Conservation (phyloP, 2,329 filamentous ascomycete genomes). For the Beauveria caledonica region DNA sequence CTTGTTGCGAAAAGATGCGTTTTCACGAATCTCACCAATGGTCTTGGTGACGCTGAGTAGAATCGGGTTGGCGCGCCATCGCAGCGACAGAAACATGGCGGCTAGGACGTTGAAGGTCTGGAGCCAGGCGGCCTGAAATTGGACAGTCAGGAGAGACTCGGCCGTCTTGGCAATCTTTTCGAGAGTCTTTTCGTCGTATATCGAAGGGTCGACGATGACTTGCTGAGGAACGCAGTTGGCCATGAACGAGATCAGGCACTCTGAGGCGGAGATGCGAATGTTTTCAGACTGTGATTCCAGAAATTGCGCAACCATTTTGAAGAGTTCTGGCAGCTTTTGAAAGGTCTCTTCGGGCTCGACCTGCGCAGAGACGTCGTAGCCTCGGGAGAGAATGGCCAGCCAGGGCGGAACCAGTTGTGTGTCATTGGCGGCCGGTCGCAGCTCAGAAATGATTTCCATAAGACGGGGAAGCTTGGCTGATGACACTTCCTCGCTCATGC, state of each 20-base stretch:
- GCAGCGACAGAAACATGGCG: conserved; percentile 77
- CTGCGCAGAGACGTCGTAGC: conserved; percentile 88
- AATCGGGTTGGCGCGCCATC: conserved; percentile 77
- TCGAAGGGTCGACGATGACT: conserved; percentile 78
- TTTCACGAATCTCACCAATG: conserved; percentile 79
- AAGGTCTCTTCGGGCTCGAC: conserved; percentile 87
- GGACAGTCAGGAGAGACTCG: conserved; percentile 71
- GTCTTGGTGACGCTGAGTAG: conserved; percentile 67
- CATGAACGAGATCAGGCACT: conserved; percentile 89
- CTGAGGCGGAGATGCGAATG: conserved; percentile 87
- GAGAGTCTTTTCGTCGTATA: conserved; percentile 85
- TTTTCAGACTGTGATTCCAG: conserved; percentile 84
- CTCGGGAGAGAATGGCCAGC: conserved; percentile 91
- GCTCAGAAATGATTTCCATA: conserved; percentile 82
- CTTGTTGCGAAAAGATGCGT: conserved; percentile 84
- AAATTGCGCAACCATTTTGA: conserved; percentile 70
- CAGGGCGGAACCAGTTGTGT: conserved; percentile 90
- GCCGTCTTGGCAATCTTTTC: conserved; percentile 70
- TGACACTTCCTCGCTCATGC: conserved; percentile 79
- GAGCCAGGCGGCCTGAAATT: conserved; percentile 89
- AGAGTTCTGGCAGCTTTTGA: conserved; percentile 77
- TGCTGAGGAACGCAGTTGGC: conserved; percentile 79
- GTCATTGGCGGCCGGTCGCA: conserved; percentile 87
- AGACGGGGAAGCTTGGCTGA: conserved; percentile 84
- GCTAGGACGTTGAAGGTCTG: conserved; percentile 87